phyloP scores from a whole-genome alignment of 805 yeast species.

The Millerozyma miso region DNA sequence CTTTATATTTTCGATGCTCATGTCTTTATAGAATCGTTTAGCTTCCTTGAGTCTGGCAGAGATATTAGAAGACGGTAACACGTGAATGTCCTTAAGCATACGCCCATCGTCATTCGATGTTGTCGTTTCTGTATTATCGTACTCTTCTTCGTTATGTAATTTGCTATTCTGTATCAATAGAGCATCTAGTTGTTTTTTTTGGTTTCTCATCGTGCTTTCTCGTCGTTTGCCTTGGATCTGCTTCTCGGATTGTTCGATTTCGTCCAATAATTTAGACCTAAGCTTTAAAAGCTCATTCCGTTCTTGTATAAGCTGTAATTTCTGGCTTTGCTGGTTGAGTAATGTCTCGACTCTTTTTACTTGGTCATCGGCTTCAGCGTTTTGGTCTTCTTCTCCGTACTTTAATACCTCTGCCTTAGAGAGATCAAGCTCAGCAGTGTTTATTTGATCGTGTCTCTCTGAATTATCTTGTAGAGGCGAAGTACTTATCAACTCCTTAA shows the following conservation, averaged over 20 bases:
- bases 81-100: constrained; percentile 24
- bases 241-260: constrained; percentile 11
- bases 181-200: constrained; percentile 11
- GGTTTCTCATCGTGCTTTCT: constrained; percentile 8
- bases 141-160: constrained; percentile 5
- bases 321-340: constrained; percentile 12
- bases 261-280: constrained; percentile 10
- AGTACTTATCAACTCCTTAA: constrained; percentile 23
- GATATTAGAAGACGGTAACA: constrained; percentile 29
- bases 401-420: not conserved
- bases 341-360: constrained; percentile 8
- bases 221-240: constrained; percentile 12
- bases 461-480: constrained; percentile 11
- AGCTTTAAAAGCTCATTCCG: constrained; percentile 16
- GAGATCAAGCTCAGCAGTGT: not conserved
- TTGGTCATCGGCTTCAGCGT: constrained; percentile 2
- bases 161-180: constrained; percentile 18
- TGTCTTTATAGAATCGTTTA: constrained; percentile 21
- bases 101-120: constrained; percentile 13
- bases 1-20: constrained; percentile 15
- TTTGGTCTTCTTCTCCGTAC: not conserved
- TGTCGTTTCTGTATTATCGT: not conserved
- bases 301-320: constrained; percentile 11
- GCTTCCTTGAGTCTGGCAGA: constrained; percentile 18
- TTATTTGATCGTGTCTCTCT: not conserved